Base-by-base conservation (phyloP, 2,329 filamentous ascomycete species). In the Aureobasidium uvarum region DNA sequence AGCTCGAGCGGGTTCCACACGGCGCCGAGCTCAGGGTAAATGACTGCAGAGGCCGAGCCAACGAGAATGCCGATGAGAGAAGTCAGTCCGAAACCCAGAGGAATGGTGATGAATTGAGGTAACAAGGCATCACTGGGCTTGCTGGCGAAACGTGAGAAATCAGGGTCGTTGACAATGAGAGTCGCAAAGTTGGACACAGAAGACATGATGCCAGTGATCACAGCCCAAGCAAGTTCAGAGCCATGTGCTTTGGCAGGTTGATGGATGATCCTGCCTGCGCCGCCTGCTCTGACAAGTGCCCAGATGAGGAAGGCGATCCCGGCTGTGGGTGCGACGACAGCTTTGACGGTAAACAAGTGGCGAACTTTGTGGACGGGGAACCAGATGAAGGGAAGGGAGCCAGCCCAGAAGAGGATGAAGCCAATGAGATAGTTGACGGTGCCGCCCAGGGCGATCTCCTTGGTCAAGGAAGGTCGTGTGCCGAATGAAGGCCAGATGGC, bases 171-270 rank as follows among this genome's bases (percentile, higher is more conserved):
- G 69, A 84, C 80, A 70, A 96, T 95, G 39, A 96, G 83, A 0
- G 92, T 92, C 1, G 92, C 90, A 73, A 96, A 96, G 79, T 96
- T 96, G 71, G 91, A 90, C 69, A 97, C 92, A 4, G 90, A 88
- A 28, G 85, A 88, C 92, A 96, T 96, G 77, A 96, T 88, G 43
- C 91, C 91, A 67, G 88, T 89, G 67, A 97, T 84, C 66, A 96
- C 87, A 28, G 87, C 85, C 93, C 93, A 97, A 1, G 82, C 91
- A 3, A 96, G 81, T 0, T 83, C 82, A 67, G 85, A 88, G 33
- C 92, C 92, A 5, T 85, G 78, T 5, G 86, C 77, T 4, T 79
- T 85, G 52, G 85, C 83, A 0, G 84, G 80, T 73, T 94, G 89
- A 65, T 87, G 82, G 28, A 96, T 83, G 70, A 97, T 91, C 0